Evolutionary conservation across 768 basidiomycete species (phyloP), one percentile per base, ranked within the genome.

Genomic region (Tylopilus subfusipes): DNA sequence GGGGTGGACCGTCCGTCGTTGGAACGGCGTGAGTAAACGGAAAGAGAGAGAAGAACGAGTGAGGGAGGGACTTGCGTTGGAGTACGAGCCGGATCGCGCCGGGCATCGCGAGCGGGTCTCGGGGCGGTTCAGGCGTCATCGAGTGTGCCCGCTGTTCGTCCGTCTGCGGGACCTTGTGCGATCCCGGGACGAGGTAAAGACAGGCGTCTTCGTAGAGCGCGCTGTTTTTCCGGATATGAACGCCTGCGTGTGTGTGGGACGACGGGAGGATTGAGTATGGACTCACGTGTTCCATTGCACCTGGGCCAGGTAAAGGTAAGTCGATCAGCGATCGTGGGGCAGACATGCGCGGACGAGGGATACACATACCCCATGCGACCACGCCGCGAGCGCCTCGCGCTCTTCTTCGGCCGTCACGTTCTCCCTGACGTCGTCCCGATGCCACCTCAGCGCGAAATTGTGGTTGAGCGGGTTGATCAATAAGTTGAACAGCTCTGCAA

Each of bases 251-350:
- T 36, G 16, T 18, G 18, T 16, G 16, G 16, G 34, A 36, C 4
- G 4, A 7, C 16, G 34, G 6, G n/a, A n/a, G n/a, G n/a, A n/a
- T n/a, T n/a, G n/a, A n/a, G n/a, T n/a, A 18, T 16, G 18, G 34
- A 38, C 82, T 50, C 73, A 88, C 87, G 86, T 83, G 62, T 90
- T 91, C 88, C 88, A 91, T 71, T 92, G 88, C 0, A 89, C 77
- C 86, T 90, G 48, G 4, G 13, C 13, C 42, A 31, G 0, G 24
- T 10, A 6, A 11, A 24, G 25, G 25, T 7, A 7, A 7, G 25
- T 36, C 34, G 38, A 13, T 38, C 38, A 38, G n/a, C 38, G n/a
- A 36, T 38, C 18, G 8, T 6, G 19, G 38, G 7, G 9, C n/a
- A 19, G n/a, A 9, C n/a, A 38, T 16, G 18, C 3, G 25, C 25